Evolutionary conservation across 495 filamentous ascomycete species (phyloP).

Genomic region (Penicillium verhagenii): DNA sequence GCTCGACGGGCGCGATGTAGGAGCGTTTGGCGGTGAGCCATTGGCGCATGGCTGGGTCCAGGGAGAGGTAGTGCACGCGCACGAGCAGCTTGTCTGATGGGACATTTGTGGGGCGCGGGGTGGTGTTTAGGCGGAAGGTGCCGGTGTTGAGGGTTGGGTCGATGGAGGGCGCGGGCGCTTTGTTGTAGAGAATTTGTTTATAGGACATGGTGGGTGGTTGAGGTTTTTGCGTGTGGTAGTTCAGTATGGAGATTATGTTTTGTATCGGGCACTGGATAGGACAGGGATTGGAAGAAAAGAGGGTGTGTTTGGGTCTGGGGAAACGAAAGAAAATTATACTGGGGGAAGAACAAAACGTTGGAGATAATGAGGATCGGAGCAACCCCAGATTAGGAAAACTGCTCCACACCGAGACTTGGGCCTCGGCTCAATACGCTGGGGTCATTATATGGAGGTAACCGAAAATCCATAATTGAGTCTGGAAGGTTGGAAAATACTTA

Average conservation of each 20-base stretch:
- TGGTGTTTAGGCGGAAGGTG: constrained; percentile 54
- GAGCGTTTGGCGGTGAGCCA: constrained; percentile 69
- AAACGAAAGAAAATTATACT: neutral
- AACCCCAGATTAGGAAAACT: constrained; percentile 31
- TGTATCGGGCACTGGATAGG: no score
- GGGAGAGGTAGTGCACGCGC: constrained; percentile 66
- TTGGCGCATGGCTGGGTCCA: constrained; percentile 79
- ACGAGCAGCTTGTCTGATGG: constrained; percentile 64
- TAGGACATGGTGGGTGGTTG: constrained; percentile 26
- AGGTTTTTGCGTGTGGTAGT: neutral
- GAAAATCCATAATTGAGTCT: neutral
- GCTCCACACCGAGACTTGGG: constrained; percentile 18
- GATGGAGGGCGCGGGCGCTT: constrained; percentile 38
- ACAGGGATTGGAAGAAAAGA: neutral
- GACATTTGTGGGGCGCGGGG: constrained; percentile 43
- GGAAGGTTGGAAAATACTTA: no score
- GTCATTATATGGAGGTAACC: neutral
- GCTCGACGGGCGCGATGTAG: constrained; percentile 64
- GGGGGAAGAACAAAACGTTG: neutral
- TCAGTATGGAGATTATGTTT: neutral
- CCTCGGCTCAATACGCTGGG: constrained; percentile 22
- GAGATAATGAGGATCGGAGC: constrained; percentile 18
- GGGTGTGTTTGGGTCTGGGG: neutral
- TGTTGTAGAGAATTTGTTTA: constrained; percentile 46
- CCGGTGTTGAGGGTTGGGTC: constrained; percentile 39